A percentile compares a stretch with the other conserved stretches of the same genome.
Evolutionary conservation across 768 basidiomycete genomes (phyloP).

Genomic region (Epithele typhae): DNA sequence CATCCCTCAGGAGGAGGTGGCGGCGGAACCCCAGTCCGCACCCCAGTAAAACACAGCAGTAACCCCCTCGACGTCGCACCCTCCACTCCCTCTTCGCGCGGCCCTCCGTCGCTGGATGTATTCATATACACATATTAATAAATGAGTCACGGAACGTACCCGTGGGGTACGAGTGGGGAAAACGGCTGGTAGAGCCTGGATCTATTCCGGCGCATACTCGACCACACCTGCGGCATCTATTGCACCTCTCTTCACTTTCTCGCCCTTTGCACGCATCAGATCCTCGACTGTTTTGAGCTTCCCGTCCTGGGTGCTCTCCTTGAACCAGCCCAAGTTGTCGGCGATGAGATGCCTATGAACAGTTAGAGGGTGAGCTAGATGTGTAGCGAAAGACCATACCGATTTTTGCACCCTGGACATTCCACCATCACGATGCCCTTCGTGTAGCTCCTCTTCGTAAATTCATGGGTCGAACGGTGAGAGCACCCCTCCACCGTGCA

Average conservation of each 20-base stretch:
- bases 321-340: slow-evolving; percentile 91
- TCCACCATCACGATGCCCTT: slow-evolving; percentile 86
- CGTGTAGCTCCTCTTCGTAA: slow-evolving; percentile 80
- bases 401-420: slow-evolving; percentile 86
- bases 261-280: slow-evolving; percentile 72
- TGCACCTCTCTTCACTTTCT: slow-evolving; percentile 49
- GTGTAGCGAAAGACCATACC: slow-evolving; percentile 43
- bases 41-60: too few relatives aligned
- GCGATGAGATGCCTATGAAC: slow-evolving; percentile 72
- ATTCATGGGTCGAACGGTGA: slow-evolving; percentile 82
- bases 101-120: slow-evolving; percentile 1
- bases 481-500: slow-evolving; percentile 75
- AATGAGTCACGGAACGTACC: not conserved
- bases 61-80: not conserved
- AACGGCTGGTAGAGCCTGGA: not conserved
- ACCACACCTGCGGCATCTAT: slow-evolving; percentile 47
- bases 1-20: slow-evolving; percentile 44
- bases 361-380: slow-evolving; percentile 26
- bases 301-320: slow-evolving; percentile 71
- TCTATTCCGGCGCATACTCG: slow-evolving; percentile 39
- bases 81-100: too few relatives aligned
- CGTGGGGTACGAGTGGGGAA: not conserved
- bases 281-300: slow-evolving; percentile 80
- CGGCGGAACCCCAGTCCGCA: slow-evolving; percentile 1
- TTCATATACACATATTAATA: slow-evolving; percentile 6